A percentile compares a stretch with the other conserved stretches of the same genome.
phyloP scores from a whole-genome alignment of 139 green algal species.

The Cymbomonas tetramitiformis region DNA sequence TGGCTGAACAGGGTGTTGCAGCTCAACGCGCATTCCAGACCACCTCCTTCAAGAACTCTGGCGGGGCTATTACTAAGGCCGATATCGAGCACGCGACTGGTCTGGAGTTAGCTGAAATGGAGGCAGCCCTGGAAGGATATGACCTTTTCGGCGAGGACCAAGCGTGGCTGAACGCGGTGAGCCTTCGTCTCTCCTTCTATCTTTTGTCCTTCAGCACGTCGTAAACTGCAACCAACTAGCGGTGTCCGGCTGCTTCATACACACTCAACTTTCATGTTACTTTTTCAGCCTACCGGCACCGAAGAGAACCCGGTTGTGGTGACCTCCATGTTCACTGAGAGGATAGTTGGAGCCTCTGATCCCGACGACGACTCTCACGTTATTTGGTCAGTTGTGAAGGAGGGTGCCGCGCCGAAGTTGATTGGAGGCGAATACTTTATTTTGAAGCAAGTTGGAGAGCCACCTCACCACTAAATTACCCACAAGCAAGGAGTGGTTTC shows the following conservation, averaged over 20 bases:
- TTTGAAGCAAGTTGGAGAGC: neutral
- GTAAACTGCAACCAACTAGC: no score
- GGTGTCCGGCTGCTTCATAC: neutral
- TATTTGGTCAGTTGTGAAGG: conserved; percentile 3
- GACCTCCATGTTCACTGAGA: conserved; percentile 1
- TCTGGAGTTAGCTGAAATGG: neutral
- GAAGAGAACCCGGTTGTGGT: conserved; percentile 6
- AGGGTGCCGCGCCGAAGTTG: neutral
- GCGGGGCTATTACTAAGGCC: no score
- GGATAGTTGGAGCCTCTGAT: conserved; percentile 5
- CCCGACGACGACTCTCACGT: conserved; percentile 14
- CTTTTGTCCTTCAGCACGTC: no score
- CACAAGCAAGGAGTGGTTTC: no score
- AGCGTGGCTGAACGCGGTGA: no score
- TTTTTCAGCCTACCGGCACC: conserved; percentile 1
- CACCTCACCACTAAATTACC: neutral
- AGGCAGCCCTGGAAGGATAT: neutral
- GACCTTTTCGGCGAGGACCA: conserved; percentile 17
- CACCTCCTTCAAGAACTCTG: no score
- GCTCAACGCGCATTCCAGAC: no score
- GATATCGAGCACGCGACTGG: conserved; percentile 6
- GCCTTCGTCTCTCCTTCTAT: no score
- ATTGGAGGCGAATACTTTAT: conserved; percentile 14
- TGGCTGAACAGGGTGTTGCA: no score
- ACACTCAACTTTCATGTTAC: neutral